These are phyloP conservation scores for Fusarium anguioides DNA, from an alignment of 2,329 filamentous ascomycete species.

Conservation along the genomic window DNA sequence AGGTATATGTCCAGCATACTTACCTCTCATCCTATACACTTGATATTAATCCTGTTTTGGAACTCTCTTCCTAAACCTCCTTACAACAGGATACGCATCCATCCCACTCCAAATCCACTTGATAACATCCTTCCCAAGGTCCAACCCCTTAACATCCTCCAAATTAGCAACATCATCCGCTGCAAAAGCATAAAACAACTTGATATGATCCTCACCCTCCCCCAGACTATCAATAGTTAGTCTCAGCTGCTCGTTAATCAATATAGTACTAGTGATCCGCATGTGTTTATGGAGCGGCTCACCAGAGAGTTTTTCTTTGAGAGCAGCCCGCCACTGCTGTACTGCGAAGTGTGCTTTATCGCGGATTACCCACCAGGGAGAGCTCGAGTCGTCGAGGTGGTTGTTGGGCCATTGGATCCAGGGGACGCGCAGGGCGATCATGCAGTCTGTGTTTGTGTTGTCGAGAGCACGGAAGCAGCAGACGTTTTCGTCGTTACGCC, in stretches of 20 bases:
- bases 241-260: constrained; percentile 21
- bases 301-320: background rate
- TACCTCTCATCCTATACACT: background rate
- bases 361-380: constrained; percentile 1
- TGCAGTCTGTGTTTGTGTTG: constrained; percentile 8
- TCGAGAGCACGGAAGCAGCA: constrained; percentile 17
- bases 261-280: constrained; percentile 9
- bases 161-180: constrained; percentile 23
- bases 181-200: constrained; percentile 23
- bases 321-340: background rate
- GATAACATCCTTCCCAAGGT: constrained; percentile 10
- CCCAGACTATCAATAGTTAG: constrained; percentile 11
- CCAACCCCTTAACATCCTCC: background rate
- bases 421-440: constrained; percentile 13
- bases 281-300: constrained; percentile 14
- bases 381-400: background rate
- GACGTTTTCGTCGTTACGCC: constrained; percentile 5
- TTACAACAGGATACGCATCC: constrained; percentile 3
- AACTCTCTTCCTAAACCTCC: background rate
- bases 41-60: background rate
- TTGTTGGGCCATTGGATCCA: constrained; percentile 29
- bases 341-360: constrained; percentile 2
- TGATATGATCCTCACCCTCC: background rate
- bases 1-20: background rate
- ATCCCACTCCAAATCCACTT: constrained; percentile 2